Base-by-base conservation (phyloP, 306 rosid genomes). In the Lablab purpureus region DNA sequence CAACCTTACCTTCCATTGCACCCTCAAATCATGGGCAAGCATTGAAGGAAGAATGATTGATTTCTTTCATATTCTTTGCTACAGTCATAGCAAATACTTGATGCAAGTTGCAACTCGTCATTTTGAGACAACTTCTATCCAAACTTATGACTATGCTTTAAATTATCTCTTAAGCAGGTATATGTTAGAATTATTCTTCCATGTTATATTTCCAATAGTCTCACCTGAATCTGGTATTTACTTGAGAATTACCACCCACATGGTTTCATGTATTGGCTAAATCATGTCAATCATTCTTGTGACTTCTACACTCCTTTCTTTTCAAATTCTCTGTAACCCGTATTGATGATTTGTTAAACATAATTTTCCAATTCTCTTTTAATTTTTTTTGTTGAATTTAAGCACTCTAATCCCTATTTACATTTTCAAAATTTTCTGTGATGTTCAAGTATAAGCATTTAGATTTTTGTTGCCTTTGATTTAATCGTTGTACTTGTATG, bases 1-100 rank as follows among this genome's bases (percentile, higher is more conserved):
- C 89, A 87, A 77, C 90, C 81, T 17, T 88, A 89, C 80, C 90
- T 93, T 83, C 92, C 94, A n/a, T 40, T 82, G 75, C 90, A 88
- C 83, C 92, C 92, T 22, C 90, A 89, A 80, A 75, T 56, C 52
- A 56, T 81, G 80, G 74, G 85, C 64, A 71, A 67, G 47, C 80
- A 80, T 64, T 74, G 46, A 77, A n/a, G n/a, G 12, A 75, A 80
- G 60, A 80, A 12, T 19, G 47, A 79, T 56, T 55, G 63, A 17
- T 54, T 45, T 27, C 60, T 65, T 73, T 70, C 84, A 56, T 49
- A 69, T 71, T 79, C 72, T 59, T 54, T 23, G 63, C 65, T 58
- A 76, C 74, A 66, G 11, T 13, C 67, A 22, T 66, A n/a, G n/a
- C 80, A 71, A 32, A 41, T 54, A 69, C 68, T n/a, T 54, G 54